A percentile compares a stretch with the other conserved stretches of the same genome.
phyloP scores from a whole-genome alignment of 768 basidiomycete species.

The Coprinopsis marcescibilis region DNA sequence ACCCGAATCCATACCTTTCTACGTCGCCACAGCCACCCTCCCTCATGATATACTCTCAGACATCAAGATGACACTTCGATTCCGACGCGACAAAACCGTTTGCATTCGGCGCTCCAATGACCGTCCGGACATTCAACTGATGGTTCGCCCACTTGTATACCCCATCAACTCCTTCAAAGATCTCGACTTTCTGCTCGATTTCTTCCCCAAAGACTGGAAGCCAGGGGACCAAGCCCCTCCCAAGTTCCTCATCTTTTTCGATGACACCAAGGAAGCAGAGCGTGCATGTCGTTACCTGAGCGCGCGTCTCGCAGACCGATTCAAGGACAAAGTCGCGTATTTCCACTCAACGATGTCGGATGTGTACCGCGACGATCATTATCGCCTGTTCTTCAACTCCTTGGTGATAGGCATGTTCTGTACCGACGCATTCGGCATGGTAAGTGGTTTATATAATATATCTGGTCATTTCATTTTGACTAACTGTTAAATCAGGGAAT shows the following conservation, averaged over 20 bases:
- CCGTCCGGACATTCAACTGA: slow-evolving; percentile 15
- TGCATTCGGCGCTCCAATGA: slow-evolving; percentile 16
- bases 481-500: no score
- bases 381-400: neutral
- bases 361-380: slow-evolving; percentile 16
- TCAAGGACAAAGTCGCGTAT: slow-evolving; percentile 18
- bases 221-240: neutral
- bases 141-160: slow-evolving; percentile 10
- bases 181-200: slow-evolving; percentile 13
- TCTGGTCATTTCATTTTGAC: no score
- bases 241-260: slow-evolving; percentile 23
- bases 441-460: no score
- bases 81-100: slow-evolving; percentile 5
- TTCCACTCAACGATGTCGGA: slow-evolving; percentile 25
- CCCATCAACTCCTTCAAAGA: slow-evolving; percentile 11
- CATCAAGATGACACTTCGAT: slow-evolving; percentile 9
- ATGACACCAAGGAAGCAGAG: slow-evolving; percentile 18
- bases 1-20: slow-evolving; percentile 13
- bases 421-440: slow-evolving; percentile 27
- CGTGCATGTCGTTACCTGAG: neutral
- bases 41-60: slow-evolving; percentile 12
- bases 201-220: slow-evolving; percentile 7
- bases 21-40: slow-evolving; percentile 19
- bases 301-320: slow-evolving; percentile 4
- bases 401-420: slow-evolving; percentile 19